Conservation (phyloP, 148 eudicot species). For the Silene uniflora region DNA sequence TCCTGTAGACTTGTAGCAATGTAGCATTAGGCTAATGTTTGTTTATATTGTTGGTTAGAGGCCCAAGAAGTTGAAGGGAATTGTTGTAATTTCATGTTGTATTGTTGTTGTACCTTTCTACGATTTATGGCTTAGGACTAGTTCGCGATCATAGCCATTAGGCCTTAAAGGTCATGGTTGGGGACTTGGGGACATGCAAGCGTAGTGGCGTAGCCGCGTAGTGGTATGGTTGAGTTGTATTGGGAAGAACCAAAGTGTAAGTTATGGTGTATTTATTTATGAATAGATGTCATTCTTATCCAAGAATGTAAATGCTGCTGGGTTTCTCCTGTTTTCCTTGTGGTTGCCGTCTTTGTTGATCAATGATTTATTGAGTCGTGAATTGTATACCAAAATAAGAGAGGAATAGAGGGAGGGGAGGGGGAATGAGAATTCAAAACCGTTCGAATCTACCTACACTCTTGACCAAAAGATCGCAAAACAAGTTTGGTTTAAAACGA, state of each 20-base stretch:
- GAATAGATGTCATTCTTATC: not conserved
- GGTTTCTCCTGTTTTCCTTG: no score
- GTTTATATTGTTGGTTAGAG: slow-evolving; percentile 22
- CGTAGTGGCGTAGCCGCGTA: no score
- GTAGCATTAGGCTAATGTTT: slow-evolving; percentile 22
- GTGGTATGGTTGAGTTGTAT: not conserved
- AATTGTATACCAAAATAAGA: no score
- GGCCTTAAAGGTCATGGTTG: not conserved
- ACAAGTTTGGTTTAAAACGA: no score
- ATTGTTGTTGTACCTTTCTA: slow-evolving; percentile 14
- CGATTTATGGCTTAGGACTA: slow-evolving; percentile 3
- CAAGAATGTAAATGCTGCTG: no score
- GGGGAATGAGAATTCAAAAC: no score
- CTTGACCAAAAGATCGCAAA: no score
- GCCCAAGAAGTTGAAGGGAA: slow-evolving; percentile 6
- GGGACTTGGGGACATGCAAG: not conserved
- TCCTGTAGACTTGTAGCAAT: slow-evolving; percentile 14
- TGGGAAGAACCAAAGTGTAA: slow-evolving; percentile 17
- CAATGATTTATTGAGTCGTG: no score
- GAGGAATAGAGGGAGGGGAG: no score
- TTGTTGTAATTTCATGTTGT: slow-evolving; percentile 2
- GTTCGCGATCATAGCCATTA: not conserved
- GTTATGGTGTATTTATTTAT: not conserved
- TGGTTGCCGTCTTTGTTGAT: no score
- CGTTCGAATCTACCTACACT: no score